Evolutionary conservation across 306 rosid genomes (phyloP), one percentile per base, ranked within the genome.

Genomic region (Sicyos edulis): DNA sequence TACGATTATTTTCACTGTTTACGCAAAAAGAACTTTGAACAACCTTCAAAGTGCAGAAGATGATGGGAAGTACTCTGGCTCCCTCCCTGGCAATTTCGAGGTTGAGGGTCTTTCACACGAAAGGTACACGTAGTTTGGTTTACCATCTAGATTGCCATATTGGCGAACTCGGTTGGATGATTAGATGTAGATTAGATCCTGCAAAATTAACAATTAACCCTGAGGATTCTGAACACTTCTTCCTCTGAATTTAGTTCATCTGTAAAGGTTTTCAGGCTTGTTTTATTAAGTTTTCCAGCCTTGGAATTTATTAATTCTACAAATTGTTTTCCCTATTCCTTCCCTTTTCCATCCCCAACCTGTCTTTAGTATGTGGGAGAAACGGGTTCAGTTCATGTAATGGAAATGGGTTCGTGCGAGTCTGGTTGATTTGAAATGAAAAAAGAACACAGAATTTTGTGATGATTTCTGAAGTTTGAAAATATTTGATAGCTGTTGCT

Each of bases 1-100:
- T 61, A 89, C 86, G 12, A 61, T 89, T 80, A 96, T 82, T 61
- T 93, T 93, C 80, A 91, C 99, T 19, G 82, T 93, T 53, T 93
- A 91, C 75, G 95, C 97, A 8, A 93, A 89, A 79, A 91, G 84
- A 79, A 83, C 88, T 53, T 75, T 93, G 15, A 80, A 85, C 74
- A 83, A 82, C 83, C 92, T 91, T 65, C 80, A 89, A 76, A 79
- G 56, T 50, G 83, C 78, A 42, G 91, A 85, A 75, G 81, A 76
- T 69, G 78, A 26, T 77, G 83, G 80, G 59, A 91, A 82, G 84
- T 76, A 75, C 70, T 70, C 86, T 45, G 78, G 75, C 72, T 75
- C 87, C 8, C 80, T 69, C 52, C 80, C 74, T 80, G 69, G 72
- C 20, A 44, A 68, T 75, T 79, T 79, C n/a, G 95, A 89, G 84